phyloP scores from a whole-genome alignment of 148 eudicot species.

The Fagopyrum esculentum region DNA sequence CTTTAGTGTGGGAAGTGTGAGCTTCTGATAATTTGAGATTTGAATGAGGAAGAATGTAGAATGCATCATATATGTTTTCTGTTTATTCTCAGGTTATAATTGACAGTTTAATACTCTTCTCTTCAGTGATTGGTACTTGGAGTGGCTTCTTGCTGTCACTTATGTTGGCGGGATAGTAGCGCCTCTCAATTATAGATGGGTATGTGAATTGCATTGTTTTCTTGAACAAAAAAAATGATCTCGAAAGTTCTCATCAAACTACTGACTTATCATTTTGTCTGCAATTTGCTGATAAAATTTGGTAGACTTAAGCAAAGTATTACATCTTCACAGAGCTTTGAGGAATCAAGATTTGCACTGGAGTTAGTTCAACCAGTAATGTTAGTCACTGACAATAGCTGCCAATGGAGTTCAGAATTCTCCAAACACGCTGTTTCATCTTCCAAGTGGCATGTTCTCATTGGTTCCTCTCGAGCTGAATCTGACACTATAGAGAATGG shows the following conservation, averaged over 20 bases:
- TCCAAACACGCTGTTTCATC: constrained; percentile 23
- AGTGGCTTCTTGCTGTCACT: constrained; percentile 85
- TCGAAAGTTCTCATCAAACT: background rate
- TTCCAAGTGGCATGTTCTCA: constrained; percentile 48
- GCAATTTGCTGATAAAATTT: background rate
- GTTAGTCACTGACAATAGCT: constrained; percentile 52
- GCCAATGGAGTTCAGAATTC: constrained; percentile 50
- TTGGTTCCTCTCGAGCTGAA: constrained; percentile 28
- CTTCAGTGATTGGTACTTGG: constrained; percentile 67
- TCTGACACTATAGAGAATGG: constrained; percentile 21
- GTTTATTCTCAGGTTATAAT: background rate
- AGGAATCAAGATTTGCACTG: constrained; percentile 64
- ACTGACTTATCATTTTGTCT: background rate
- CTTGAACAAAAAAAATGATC: background rate
- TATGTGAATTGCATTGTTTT: background rate
- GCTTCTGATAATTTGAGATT: background rate
- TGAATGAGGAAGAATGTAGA: background rate
- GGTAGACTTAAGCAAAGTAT: background rate
- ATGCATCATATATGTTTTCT: background rate
- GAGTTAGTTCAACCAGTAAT: constrained; percentile 55
- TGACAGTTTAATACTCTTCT: constrained; percentile 13
- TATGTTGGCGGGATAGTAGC: constrained; percentile 82
- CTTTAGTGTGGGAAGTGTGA: no score
- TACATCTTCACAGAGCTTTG: constrained; percentile 47
- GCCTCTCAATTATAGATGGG: constrained; percentile 90